Conservation (phyloP, 306 rosid species). For the Quercus suber region DNA sequence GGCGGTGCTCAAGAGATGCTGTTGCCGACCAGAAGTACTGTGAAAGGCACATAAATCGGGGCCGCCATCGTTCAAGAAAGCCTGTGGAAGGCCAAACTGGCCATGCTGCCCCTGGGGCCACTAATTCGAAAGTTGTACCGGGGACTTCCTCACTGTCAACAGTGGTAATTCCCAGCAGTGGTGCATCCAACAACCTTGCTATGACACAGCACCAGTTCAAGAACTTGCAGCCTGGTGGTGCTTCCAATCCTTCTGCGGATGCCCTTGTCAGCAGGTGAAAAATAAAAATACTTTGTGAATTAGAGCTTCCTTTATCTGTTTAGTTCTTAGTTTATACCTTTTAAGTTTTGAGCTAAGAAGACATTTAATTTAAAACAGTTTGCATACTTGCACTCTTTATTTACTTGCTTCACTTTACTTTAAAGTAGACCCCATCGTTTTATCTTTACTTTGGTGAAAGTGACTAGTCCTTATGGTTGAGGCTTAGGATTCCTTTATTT, state of each 20-base stretch:
- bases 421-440: constrained; percentile 28
- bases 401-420: constrained; percentile 23
- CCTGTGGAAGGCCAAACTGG: constrained; percentile 70
- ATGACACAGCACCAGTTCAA: constrained; percentile 29
- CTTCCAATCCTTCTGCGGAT: constrained; percentile 25
- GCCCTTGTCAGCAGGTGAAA: constrained; percentile 39
- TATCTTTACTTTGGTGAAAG: constrained; percentile 35
- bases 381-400: background rate
- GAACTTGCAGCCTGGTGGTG: constrained; percentile 33
- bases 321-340: constrained; percentile 13
- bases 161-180: constrained; percentile 23
- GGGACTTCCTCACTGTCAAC: constrained; percentile 22
- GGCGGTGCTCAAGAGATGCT: constrained; percentile 67
- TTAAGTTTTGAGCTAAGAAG: background rate
- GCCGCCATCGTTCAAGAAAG: constrained; percentile 75
- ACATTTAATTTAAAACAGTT: constrained; percentile 1
- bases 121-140: constrained; percentile 26
- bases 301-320: constrained; percentile 4
- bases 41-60: constrained; percentile 58
- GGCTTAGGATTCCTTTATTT: constrained; percentile 32
- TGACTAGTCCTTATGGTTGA: constrained; percentile 28
- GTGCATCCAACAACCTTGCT: constrained; percentile 21
- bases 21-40: constrained; percentile 61
- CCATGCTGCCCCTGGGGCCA: constrained; percentile 41
- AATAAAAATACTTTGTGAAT: background rate